Percentiles rank a stretch among this genome's conserved stretches.
Conservation (phyloP, 106 monocot genomes). For the Dioscorea dumetorum region DNA sequence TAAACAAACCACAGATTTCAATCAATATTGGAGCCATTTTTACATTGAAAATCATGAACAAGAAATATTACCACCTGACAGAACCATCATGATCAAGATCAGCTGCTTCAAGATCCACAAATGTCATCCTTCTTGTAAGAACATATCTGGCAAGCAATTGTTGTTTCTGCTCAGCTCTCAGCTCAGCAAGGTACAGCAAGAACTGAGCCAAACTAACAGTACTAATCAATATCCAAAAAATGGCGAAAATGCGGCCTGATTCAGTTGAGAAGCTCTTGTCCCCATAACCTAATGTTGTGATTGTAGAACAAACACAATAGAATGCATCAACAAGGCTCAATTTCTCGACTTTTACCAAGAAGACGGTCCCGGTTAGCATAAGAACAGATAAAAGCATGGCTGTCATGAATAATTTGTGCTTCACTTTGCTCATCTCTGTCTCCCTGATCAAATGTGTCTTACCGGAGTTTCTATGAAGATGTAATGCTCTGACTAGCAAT, state of each 20-base stretch:
- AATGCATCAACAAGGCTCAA: constrained; percentile 72
- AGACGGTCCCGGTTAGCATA: constrained; percentile 34
- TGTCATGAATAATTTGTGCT: constrained; percentile 44
- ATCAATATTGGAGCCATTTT: too few relatives aligned
- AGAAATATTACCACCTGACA: constrained; percentile 40
- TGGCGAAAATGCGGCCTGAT: constrained; percentile 58
- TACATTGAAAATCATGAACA: too few relatives aligned
- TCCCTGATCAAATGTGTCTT: constrained; percentile 36
- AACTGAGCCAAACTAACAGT: constrained; percentile 70
- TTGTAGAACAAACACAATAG: constrained; percentile 89
- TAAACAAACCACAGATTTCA: too few relatives aligned
- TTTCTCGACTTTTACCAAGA: constrained; percentile 60
- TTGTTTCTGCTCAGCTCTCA: constrained; percentile 48
- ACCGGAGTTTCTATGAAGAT: constrained; percentile 25
- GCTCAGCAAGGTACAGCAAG: constrained; percentile 82
- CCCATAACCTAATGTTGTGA: constrained; percentile 89
- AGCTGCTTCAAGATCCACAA: constrained; percentile 84
- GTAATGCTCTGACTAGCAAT: constrained; percentile 57
- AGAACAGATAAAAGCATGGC: constrained; percentile 26
- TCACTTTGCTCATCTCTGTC: constrained; percentile 43
- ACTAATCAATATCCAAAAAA: constrained; percentile 76
- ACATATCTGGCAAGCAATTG: constrained; percentile 75
- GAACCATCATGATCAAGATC: constrained; percentile 70
- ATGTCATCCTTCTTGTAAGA: constrained; percentile 74
- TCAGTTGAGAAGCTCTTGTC: constrained; percentile 82